A percentile compares a stretch with the other conserved stretches of the same genome.
Evolutionary conservation across 148 eudicot genomes (phyloP).

Genomic region (Rhododendron griersonianum): DNA sequence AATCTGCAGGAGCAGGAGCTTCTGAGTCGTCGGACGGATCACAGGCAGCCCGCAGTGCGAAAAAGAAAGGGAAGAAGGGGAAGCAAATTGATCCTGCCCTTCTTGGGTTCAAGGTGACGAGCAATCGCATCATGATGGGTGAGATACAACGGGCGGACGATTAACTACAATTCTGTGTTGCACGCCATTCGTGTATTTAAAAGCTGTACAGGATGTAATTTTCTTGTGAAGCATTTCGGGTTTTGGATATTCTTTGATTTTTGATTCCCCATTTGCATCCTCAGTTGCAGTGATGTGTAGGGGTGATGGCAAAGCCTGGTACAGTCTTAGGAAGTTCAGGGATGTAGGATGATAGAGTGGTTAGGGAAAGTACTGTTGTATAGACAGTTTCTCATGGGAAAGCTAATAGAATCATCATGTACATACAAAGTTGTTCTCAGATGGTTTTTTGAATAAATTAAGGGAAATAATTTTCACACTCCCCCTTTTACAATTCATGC

Average conservation of each 20-base stretch:
- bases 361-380: no score
- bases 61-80: constrained; percentile 90
- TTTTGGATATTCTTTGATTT: background rate
- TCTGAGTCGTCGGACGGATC: constrained; percentile 49
- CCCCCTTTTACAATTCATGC: no score
- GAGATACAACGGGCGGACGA: constrained; percentile 89
- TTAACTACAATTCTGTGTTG: constrained; percentile 9
- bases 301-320: background rate
- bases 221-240: background rate
- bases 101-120: constrained; percentile 87
- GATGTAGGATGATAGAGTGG: no score
- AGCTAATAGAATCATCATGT: background rate
- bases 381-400: background rate
- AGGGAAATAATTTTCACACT: no score
- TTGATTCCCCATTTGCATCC: background rate
- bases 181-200: background rate
- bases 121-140: constrained; percentile 96
- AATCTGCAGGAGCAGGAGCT: constrained; percentile 11
- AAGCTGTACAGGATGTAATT: background rate
- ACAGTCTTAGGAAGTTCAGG: no score
- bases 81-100: constrained; percentile 86
- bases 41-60: constrained; percentile 51
- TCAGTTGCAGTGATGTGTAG: background rate
- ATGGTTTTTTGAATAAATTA: background rate
- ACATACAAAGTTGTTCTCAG: background rate